A percentile compares a stretch with the other conserved stretches of the same genome.
These are phyloP conservation scores for Cladosporium sp. DNA, from an alignment of 2,329 filamentous ascomycete species.

Conservation along the genomic window DNA sequence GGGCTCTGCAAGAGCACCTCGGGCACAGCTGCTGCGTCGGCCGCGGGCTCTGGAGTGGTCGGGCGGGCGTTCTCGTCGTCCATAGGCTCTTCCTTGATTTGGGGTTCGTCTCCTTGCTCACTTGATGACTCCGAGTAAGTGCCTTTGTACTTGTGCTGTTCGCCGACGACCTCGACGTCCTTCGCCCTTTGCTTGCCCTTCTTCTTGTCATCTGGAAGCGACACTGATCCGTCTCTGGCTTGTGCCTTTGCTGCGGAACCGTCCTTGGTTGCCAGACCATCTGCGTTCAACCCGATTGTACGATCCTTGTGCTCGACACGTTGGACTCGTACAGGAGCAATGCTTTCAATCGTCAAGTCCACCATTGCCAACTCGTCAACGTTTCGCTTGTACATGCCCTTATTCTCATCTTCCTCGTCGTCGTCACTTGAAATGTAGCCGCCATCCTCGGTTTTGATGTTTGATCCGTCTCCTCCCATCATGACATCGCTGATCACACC, in stretches of 20 bases:
- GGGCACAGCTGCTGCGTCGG: conserved; percentile 17
- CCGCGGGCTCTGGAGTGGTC: conserved; percentile 18
- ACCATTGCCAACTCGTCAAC: conserved; percentile 54
- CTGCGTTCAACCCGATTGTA: conserved; percentile 46
- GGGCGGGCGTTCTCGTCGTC: conserved; percentile 37
- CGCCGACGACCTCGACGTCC: conserved; percentile 40
- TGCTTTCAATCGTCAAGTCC: conserved; percentile 47
- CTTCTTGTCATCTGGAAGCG: conserved; percentile 18
- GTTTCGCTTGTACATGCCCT: conserved; percentile 41
- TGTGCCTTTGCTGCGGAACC: conserved; percentile 16
- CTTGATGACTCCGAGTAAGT: conserved; percentile 42
- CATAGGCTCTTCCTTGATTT: conserved; percentile 52
- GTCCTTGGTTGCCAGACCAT: conserved; percentile 25
- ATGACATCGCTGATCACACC: conserved; percentile 17
- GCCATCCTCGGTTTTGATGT: conserved; percentile 32
- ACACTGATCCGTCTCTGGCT: background rate
- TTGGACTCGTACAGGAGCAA: conserved; percentile 53
- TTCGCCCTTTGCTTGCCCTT: conserved; percentile 38
- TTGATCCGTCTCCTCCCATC: conserved; percentile 18
- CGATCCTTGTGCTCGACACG: conserved; percentile 54
- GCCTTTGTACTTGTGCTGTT: conserved; percentile 40
- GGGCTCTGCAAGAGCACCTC: conserved; percentile 25
- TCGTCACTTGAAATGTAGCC: conserved; percentile 48
- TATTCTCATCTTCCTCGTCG: conserved; percentile 47
- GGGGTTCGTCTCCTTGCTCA: conserved; percentile 32